Evolutionary conservation across 805 yeast species (phyloP), one percentile per base, ranked within the genome.

Genomic region (Yamadazyma endophytica): DNA sequence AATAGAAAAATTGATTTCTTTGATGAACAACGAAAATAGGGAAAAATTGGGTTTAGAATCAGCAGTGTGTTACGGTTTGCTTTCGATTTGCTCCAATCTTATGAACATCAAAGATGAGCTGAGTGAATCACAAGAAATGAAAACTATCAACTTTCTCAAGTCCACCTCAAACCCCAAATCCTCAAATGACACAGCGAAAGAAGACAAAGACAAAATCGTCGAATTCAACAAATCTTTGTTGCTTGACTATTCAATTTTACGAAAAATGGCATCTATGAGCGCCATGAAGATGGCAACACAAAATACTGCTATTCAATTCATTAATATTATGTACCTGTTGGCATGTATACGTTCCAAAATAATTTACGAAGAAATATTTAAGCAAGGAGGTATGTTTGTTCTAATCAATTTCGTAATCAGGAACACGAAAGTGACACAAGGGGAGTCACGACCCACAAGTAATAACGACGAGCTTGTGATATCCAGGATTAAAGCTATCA

Each of bases 11-110:
- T 12, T 34, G 20, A 11, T 34, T 2, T 9, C 14, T 6, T 18
- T 40, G 9, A 18, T 37, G 19, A 17, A 28, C 32, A 4, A 21
- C 14, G 13, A 15, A 28, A 11, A 12, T 9, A 7, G 33, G 26
- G n/a, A 9, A 9, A n/a, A 11, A n/a, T n/a, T n/a, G n/a, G n/a
- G n/a, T n/a, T n/a, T n/a, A n/a, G n/a, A n/a, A n/a, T n/a, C n/a
- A n/a, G n/a, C n/a, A n/a, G n/a, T n/a, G n/a, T n/a, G n/a, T 5
- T 69, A 66, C 40, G 79, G 79, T 3, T 39, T 64, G 2, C 37
- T 74, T 11, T 47, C 62, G 11, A 58, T 67, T 0, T 27, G 75
- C 1, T 40, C 66, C 8, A 73, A 70, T 35, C 36, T 73, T 11
- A 49, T 70, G 8, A 47, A 54, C 21, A 44, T 59, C 15, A 43